phyloP scores from a whole-genome alignment of 805 yeast species.

The Metschnikowia dekortorum region DNA sequence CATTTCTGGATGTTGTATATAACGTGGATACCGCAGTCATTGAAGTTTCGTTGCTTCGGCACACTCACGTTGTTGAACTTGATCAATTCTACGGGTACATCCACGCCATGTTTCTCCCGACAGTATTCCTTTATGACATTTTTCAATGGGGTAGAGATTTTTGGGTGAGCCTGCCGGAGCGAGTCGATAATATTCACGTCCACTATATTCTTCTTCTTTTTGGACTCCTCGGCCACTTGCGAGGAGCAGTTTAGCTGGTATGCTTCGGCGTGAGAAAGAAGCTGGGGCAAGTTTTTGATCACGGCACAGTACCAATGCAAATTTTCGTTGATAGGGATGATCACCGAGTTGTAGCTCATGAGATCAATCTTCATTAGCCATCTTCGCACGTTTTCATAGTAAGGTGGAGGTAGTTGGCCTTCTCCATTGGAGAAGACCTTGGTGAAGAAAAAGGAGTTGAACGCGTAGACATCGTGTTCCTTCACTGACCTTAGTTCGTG shows the following conservation, averaged over 20 bases:
- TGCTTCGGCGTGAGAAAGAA: constrained; percentile 11
- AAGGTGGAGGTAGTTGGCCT: constrained; percentile 24
- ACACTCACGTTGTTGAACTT: constrained; percentile 50
- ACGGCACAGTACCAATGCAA: constrained; percentile 88
- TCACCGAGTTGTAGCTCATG: constrained; percentile 51
- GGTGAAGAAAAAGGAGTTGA: constrained; percentile 82
- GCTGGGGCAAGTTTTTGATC: constrained; percentile 49
- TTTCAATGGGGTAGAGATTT: constrained; percentile 49
- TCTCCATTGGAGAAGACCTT: constrained; percentile 42
- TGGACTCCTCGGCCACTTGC: constrained; percentile 4
- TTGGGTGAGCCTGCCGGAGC: constrained; percentile 53
- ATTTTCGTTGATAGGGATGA: constrained; percentile 77
- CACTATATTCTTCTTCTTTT: constrained; percentile 13
- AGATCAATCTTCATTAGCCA: constrained; percentile 75
- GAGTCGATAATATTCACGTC: constrained; percentile 73
- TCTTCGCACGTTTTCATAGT: constrained; percentile 60
- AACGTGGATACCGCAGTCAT: constrained; percentile 94
- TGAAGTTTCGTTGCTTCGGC: constrained; percentile 81
- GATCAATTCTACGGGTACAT: constrained; percentile 45
- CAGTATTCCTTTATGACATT: constrained; percentile 66
- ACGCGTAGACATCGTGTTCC: constrained; percentile 46
- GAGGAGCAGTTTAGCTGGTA: neutral
- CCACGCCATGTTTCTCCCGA: constrained; percentile 51
- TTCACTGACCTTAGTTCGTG: constrained; percentile 17
- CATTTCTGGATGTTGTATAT: constrained; percentile 66